phyloP scores from a whole-genome alignment of 225 moss, liverwort and hornwort genomes.

The Climacium dendroides region DNA sequence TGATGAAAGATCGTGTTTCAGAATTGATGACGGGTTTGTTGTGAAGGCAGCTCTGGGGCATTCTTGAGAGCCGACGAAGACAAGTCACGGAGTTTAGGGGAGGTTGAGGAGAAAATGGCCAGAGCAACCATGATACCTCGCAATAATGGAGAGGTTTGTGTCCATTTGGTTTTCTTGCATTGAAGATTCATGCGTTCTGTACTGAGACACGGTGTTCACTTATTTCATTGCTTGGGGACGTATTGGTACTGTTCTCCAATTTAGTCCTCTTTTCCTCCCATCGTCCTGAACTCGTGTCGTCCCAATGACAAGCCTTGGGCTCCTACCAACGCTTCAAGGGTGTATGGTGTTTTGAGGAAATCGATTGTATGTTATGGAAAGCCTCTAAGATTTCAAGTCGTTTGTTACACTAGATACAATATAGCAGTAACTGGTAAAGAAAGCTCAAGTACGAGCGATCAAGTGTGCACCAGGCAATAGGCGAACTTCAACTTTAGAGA shows the following conservation, averaged over 20 bases:
- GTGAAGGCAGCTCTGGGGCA: conserved; percentile 82
- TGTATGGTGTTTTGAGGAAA: background rate
- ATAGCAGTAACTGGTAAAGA: background rate
- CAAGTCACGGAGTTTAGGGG: conserved; percentile 39
- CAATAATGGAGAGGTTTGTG: conserved; percentile 77
- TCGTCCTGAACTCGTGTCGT: background rate
- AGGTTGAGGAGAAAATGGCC: conserved; percentile 86
- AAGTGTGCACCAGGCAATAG: background rate
- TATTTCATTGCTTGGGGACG: background rate
- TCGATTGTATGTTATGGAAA: background rate
- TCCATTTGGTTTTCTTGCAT: background rate
- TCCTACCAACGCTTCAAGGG: background rate
- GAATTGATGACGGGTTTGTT: conserved; percentile 1
- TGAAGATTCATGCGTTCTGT: background rate
- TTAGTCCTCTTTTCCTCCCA: background rate
- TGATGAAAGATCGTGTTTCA: background rate
- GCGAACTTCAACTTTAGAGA: background rate
- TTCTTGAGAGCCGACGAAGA: conserved; percentile 69
- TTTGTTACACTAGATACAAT: background rate
- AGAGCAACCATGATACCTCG: conserved; percentile 92
- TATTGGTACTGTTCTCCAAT: background rate
- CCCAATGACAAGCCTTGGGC: background rate
- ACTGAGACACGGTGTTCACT: background rate
- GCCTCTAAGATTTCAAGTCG: background rate
- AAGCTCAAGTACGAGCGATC: background rate